Conservation (phyloP, 179 eudicot genomes). For the Spinacia oleracea region DNA sequence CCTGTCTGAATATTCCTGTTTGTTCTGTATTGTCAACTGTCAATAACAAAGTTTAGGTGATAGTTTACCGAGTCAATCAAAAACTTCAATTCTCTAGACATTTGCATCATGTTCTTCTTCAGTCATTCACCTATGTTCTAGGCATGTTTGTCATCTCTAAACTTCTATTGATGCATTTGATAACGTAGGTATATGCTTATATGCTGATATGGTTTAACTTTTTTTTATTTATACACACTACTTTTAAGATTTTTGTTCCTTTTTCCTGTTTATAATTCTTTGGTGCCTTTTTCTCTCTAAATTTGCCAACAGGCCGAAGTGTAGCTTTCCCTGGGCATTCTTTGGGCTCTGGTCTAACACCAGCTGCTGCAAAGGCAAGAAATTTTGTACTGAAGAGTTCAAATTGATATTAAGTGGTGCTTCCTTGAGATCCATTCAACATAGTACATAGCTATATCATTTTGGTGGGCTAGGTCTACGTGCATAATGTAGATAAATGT, state of each 20-base stretch:
- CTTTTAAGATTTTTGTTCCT: background rate
- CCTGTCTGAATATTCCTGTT: background rate
- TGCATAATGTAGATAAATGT: background rate
- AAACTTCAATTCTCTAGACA: background rate
- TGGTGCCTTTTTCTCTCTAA: slow-evolving; percentile 14
- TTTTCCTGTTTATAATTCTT: background rate
- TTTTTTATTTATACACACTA: background rate
- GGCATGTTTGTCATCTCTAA: slow-evolving; percentile 6
- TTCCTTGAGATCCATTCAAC: slow-evolving; percentile 35
- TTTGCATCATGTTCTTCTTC: background rate
- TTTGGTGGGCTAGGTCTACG: slow-evolving; percentile 17
- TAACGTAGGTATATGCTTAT: background rate
- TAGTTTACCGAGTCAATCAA: background rate
- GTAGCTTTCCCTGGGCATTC: slow-evolving; percentile 99
- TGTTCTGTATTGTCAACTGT: background rate
- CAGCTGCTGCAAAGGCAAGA: slow-evolving; percentile 96
- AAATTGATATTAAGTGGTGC: slow-evolving; percentile 34
- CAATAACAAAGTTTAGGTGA: background rate
- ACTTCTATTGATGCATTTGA: background rate
- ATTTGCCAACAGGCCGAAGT: slow-evolving; percentile 69
- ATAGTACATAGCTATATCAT: slow-evolving; percentile 21
- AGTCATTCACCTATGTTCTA: background rate
- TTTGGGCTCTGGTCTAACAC: slow-evolving; percentile 87
- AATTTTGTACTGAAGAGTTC: slow-evolving; percentile 37
- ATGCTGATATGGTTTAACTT: background rate